Percentiles rank a stretch among this genome's conserved stretches.
Evolutionary conservation across 2,329 filamentous ascomycete species (phyloP).

Genomic region (Aspergillus hiratsukae): DNA sequence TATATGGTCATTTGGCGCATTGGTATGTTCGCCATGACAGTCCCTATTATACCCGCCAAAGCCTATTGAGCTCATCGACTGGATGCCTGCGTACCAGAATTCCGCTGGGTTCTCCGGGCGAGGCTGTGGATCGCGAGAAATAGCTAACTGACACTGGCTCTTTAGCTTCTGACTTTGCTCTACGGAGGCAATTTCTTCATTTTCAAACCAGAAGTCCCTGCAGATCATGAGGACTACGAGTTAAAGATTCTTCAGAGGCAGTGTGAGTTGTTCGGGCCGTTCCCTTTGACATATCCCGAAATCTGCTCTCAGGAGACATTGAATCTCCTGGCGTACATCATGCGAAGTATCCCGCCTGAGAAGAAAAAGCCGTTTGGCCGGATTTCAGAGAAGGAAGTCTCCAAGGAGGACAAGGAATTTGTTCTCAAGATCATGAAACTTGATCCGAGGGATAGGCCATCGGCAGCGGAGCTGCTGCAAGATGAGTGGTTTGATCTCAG

Average conservation of each 20-base stretch:
- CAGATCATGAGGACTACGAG: conserved; percentile 19
- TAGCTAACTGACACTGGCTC: too few relatives aligned
- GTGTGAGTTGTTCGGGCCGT: conserved; percentile 1
- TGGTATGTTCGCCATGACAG: too few relatives aligned
- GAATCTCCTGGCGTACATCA: neutral
- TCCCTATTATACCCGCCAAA: too few relatives aligned
- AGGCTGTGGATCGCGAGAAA: too few relatives aligned
- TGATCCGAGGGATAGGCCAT: conserved; percentile 40
- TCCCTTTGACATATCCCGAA: neutral
- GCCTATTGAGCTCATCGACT: too few relatives aligned
- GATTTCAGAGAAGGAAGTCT: conserved; percentile 26
- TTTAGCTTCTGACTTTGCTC: conserved; percentile 17
- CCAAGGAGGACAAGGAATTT: conserved; percentile 30
- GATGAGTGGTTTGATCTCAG: conserved; percentile 32
- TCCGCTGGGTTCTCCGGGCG: too few relatives aligned
- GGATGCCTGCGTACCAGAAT: too few relatives aligned
- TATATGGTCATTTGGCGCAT: conserved; percentile 25
- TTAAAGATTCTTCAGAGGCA: conserved; percentile 17
- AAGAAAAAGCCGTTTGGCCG: neutral
- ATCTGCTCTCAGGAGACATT: neutral
- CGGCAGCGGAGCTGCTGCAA: conserved; percentile 34
- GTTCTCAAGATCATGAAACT: conserved; percentile 42
- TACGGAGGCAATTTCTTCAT: conserved; percentile 17
- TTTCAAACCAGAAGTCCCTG: conserved; percentile 18
- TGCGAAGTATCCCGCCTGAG: neutral